These are phyloP conservation scores for Dioscorea zingiberensis DNA, from an alignment of 106 monocot species.

Conservation along the genomic window DNA sequence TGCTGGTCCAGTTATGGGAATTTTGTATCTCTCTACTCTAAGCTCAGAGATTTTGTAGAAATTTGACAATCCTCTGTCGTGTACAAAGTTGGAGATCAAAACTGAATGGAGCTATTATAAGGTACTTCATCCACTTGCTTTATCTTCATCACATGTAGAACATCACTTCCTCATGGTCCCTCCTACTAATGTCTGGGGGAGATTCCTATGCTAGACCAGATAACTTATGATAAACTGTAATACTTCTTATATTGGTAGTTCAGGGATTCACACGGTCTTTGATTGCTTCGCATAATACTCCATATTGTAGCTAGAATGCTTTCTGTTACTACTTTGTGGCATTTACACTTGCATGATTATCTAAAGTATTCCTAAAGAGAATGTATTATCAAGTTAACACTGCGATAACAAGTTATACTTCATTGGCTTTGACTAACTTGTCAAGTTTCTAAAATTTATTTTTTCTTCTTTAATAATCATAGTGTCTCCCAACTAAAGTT, in stretches of 20 bases:
- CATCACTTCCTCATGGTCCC: not conserved
- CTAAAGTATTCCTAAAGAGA: not conserved
- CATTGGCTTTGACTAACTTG: no score
- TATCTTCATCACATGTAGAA: not conserved
- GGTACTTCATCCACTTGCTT: not conserved
- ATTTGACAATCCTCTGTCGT: constrained; percentile 11
- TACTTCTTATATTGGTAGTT: not conserved
- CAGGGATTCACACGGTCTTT: not conserved
- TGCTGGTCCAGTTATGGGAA: constrained; percentile 12
- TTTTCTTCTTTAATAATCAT: not conserved
- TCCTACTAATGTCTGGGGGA: no score
- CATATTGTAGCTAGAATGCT: no score
- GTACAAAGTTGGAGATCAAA: constrained; percentile 12
- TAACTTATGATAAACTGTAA: not conserved
- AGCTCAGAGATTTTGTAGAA: constrained; percentile 9
- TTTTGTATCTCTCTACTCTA: constrained; percentile 9
- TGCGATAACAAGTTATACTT: not conserved
- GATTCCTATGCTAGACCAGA: not conserved
- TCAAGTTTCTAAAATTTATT: no score
- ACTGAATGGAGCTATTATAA: constrained; percentile 17
- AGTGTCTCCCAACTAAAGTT: not conserved
- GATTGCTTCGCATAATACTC: no score
- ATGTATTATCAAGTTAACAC: not conserved
- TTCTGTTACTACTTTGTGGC: not conserved
- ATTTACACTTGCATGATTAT: not conserved